phyloP scores from a whole-genome alignment of 352 stramenopile species.

The Globisporangium perplexum region DNA sequence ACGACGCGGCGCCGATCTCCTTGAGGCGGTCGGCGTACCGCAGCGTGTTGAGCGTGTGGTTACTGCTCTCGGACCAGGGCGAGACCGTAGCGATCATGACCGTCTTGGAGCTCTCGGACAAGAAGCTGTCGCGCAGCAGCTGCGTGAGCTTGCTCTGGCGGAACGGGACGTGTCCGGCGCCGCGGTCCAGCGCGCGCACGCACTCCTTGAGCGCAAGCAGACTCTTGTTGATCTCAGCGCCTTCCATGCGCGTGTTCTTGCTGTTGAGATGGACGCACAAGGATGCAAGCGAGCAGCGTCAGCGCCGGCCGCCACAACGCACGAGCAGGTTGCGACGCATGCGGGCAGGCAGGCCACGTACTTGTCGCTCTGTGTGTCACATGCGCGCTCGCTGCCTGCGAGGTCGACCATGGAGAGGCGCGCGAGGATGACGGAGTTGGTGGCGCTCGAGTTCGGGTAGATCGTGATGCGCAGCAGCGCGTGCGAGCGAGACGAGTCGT shows the following conservation, averaged over 20 bases:
- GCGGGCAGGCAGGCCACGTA: too few species aligned
- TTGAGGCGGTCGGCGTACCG: constrained; percentile 28
- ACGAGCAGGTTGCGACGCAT: too few species aligned
- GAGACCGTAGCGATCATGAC: constrained; percentile 77
- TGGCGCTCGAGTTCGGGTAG: constrained; percentile 5
- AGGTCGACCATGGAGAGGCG: constrained; percentile 32
- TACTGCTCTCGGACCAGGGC: constrained; percentile 62
- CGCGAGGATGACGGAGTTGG: background rate
- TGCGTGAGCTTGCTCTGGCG: constrained; percentile 64
- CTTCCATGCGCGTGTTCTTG: constrained; percentile 38
- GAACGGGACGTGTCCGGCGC: constrained; percentile 63
- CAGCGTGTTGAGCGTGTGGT: constrained; percentile 76
- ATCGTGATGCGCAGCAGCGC: constrained; percentile 83
- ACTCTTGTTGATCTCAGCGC: constrained; percentile 83
- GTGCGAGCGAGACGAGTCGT: constrained; percentile 84
- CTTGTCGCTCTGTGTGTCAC: constrained; percentile 40
- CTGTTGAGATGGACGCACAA: too few species aligned
- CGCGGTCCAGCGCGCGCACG: constrained; percentile 57
- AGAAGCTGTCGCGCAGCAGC: constrained; percentile 69
- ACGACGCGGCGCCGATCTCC: constrained; percentile 7
- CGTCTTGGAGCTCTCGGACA: constrained; percentile 48
- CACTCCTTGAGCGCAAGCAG: constrained; percentile 81
- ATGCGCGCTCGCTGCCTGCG: constrained; percentile 68
- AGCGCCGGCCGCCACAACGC: too few species aligned
- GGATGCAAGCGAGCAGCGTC: too few species aligned